These are phyloP conservation scores for Cymbidium sinense DNA, from an alignment of 106 monocot genomes.

Conservation along the genomic window DNA sequence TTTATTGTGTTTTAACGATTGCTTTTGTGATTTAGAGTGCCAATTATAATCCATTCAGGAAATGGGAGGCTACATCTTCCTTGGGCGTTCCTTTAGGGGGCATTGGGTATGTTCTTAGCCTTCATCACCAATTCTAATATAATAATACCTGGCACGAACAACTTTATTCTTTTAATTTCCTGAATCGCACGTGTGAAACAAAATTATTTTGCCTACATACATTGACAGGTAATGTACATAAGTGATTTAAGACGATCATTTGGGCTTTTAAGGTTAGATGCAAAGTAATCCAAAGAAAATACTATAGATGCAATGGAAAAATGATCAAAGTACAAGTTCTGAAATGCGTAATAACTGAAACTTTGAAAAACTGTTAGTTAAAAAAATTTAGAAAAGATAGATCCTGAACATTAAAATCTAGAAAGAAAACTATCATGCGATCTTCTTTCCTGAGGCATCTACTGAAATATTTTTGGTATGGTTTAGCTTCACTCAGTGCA, in stretches of 20 bases:
- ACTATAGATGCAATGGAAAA: neutral
- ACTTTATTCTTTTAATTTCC: neutral
- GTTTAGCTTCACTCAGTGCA: neutral
- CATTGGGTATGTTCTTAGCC: conserved; percentile 36
- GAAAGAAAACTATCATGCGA: neutral
- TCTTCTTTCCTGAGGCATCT: neutral
- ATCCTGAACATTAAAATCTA: neutral
- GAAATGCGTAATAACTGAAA: neutral
- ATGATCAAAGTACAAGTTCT: neutral
- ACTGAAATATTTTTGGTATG: neutral
- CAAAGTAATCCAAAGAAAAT: neutral
- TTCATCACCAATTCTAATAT: neutral
- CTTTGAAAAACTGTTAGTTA: neutral
- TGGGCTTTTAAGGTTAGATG: neutral
- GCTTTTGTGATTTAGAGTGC: conserved; percentile 18
- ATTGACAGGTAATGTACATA: neutral
- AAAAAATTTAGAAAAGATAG: neutral
- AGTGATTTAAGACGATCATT: neutral
- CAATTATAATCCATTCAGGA: conserved; percentile 43
- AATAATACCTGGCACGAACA: neutral
- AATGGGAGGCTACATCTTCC: conserved; percentile 23
- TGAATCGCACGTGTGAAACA: too few species aligned
- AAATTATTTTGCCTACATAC: neutral
- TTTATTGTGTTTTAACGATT: neutral
- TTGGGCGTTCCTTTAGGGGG: conserved; percentile 60